Percentiles rank a stretch among this genome's conserved stretches.
Conservation (phyloP, 2,329 filamentous ascomycete species). For the Exserohilum turcica region DNA sequence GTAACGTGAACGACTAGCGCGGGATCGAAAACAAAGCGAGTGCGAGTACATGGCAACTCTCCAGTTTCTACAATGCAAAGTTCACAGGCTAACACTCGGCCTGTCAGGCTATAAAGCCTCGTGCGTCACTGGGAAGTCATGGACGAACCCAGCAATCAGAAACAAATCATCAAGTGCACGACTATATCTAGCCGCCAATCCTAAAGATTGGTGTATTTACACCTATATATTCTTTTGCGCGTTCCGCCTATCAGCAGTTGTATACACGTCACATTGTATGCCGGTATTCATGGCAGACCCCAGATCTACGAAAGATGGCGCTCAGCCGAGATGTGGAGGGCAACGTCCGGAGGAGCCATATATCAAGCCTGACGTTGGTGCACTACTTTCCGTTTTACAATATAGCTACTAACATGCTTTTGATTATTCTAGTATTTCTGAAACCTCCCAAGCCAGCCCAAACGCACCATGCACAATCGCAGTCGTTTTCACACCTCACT, state of each 20-base stretch:
- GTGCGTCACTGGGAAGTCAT: not conserved
- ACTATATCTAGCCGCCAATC: not conserved
- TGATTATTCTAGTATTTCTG: not conserved
- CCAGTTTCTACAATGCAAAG: not conserved
- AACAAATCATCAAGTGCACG: not conserved
- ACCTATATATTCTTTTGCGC: not conserved
- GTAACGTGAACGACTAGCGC: constrained; percentile 2
- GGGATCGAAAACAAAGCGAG: not conserved
- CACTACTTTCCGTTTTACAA: not conserved
- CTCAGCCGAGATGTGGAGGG: constrained; percentile 27
- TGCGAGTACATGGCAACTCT: not conserved
- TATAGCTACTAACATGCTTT: not conserved
- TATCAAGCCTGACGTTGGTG: constrained; percentile 6
- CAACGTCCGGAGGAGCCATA: not conserved
- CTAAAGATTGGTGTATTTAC: not conserved
- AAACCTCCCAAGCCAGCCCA: not conserved
- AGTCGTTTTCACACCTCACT: not conserved
- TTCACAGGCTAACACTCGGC: not conserved
- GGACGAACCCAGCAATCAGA: too few relatives aligned
- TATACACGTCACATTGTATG: too few relatives aligned
- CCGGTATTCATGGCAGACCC: constrained; percentile 18
- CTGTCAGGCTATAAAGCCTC: not conserved
- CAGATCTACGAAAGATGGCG: constrained; percentile 5
- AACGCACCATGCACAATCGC: too few relatives aligned
- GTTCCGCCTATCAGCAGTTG: too few relatives aligned